Percentiles rank a stretch among this genome's conserved stretches.
These are phyloP conservation scores for Xylaria acuta DNA, from an alignment of 495 filamentous ascomycete genomes.

Conservation along the genomic window DNA sequence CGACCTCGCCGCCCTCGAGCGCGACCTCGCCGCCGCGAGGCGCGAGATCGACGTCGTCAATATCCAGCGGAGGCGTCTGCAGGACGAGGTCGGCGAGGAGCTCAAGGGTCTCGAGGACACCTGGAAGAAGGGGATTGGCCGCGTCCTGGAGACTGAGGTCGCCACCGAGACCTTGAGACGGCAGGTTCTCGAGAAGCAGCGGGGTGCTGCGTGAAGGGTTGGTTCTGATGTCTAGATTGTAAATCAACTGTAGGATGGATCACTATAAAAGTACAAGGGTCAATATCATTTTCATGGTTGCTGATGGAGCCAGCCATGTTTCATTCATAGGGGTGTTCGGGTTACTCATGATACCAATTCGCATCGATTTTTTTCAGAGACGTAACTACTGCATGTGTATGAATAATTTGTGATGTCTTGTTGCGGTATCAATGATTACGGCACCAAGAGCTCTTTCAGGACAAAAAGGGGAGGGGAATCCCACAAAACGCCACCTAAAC, in stretches of 20 bases:
- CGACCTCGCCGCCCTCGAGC: slow-evolving; percentile 73
- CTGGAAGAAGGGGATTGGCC: slow-evolving; percentile 75
- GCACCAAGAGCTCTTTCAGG: slow-evolving; percentile 29
- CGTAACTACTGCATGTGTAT: not conserved
- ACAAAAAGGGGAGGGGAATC: slow-evolving; percentile 34
- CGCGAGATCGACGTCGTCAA: slow-evolving; percentile 72
- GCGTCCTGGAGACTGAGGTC: slow-evolving; percentile 75
- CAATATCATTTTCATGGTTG: not conserved
- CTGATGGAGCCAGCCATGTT: not conserved
- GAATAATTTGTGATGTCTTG: slow-evolving; percentile 29
- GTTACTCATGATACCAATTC: slow-evolving; percentile 25
- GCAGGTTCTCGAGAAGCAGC: slow-evolving; percentile 46
- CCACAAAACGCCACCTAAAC: slow-evolving; percentile 39
- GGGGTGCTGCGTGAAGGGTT: slow-evolving; percentile 25
- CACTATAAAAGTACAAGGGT: not conserved
- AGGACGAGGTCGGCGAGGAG: slow-evolving; percentile 73
- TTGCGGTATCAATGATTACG: slow-evolving; percentile 35
- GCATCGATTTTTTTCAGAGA: not conserved
- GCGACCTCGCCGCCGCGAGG: slow-evolving; percentile 72
- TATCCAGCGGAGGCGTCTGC: slow-evolving; percentile 69
- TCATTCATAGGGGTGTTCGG: slow-evolving; percentile 12
- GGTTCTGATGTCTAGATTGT: not conserved
- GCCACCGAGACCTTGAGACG: slow-evolving; percentile 71
- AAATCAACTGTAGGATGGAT: not conserved
- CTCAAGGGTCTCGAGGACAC: slow-evolving; percentile 70